Percentiles rank a stretch among this genome's conserved stretches.
Conservation (phyloP, 2,329 filamentous ascomycete species). For the Grosmannia clavigera region DNA sequence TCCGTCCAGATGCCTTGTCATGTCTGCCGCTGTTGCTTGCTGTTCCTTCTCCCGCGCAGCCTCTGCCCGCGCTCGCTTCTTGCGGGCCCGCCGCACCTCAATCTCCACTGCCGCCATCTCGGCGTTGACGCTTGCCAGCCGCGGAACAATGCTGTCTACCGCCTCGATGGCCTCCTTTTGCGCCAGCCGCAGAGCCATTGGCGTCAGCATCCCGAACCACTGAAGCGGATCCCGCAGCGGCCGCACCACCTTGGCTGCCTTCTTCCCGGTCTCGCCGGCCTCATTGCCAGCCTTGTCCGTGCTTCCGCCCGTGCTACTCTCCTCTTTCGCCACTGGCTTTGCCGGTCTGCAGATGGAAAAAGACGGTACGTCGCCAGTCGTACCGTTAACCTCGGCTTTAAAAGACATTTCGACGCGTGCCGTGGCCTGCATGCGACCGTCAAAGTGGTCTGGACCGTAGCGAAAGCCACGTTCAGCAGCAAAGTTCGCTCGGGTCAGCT, state of each 20-base stretch:
- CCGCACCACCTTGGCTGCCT: background rate
- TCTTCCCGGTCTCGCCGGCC: background rate
- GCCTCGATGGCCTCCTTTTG: conserved; percentile 45
- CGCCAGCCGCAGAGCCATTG: conserved; percentile 39
- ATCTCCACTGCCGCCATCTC: conserved; percentile 56
- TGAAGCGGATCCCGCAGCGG: conserved; percentile 37
- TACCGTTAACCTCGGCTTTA: background rate
- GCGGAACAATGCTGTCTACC: conserved; percentile 45
- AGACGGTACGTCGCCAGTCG: background rate
- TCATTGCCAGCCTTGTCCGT: background rate
- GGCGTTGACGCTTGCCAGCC: conserved; percentile 41
- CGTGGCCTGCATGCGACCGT: conserved; percentile 57
- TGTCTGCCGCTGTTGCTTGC: background rate
- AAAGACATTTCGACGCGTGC: conserved; percentile 26
- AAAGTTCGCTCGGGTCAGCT: conserved; percentile 66
- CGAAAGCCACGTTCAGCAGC: conserved; percentile 47
- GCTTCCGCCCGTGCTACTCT: background rate
- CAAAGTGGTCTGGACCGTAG: conserved; percentile 60
- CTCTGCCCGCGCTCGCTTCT: conserved; percentile 37
- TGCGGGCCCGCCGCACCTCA: conserved; percentile 50
- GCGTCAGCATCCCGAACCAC: conserved; percentile 45
- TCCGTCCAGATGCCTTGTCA: background rate
- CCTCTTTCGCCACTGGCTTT: background rate
- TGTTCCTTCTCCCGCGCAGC: background rate
- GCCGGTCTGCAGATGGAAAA: background rate